Base-by-base conservation (phyloP, 371 early-diverging fungal species). In the Mortierella sp. region DNA sequence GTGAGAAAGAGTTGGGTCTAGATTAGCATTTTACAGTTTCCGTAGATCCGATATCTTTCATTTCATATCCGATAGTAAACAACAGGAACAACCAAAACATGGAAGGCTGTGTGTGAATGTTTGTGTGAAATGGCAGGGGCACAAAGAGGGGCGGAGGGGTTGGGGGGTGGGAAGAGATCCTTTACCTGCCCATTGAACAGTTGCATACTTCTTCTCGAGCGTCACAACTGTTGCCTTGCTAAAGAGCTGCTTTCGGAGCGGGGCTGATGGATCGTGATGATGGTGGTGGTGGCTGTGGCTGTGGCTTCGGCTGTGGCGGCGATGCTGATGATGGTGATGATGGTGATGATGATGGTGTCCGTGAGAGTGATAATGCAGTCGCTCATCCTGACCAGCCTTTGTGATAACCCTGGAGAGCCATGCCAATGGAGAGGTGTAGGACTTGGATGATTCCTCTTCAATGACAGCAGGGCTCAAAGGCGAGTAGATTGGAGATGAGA, bases 131-230 rank as follows among this genome's bases (percentile, higher is more conserved):
- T n/a, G n/a, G n/a, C n/a, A n/a, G n/a, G n/a, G n/a, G n/a, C n/a
- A n/a, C n/a, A n/a, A n/a, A n/a, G n/a, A n/a, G n/a, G n/a, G n/a
- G n/a, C n/a, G n/a, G n/a, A n/a, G n/a, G n/a, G n/a, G n/a, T n/a
- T n/a, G n/a, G n/a, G n/a, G n/a, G n/a, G n/a, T n/a, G n/a, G n/a
- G n/a, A n/a, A n/a, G n/a, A n/a, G n/a, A n/a, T n/a, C n/a, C 39
- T 60, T 24, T 63, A 74, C 74, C 74, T 47, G 74, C 74, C 74
- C 74, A 74, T 37, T 55, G 57, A 49, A 74, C 74, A 43, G 68
- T 74, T 34, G 74, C 58, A 39, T 74, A 74, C 60, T 74, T 74
- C 60, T 54, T 53, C 50, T 74, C 74, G 22, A 74, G 45, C 5
- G 74, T 74, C 13, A 74, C 74, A 25, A 74, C 74, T 0, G 67